Evolutionary conservation across 345 rosid species (phyloP), one percentile per base, ranked within the genome.

Genomic region (Eucalyptus marginata): DNA sequence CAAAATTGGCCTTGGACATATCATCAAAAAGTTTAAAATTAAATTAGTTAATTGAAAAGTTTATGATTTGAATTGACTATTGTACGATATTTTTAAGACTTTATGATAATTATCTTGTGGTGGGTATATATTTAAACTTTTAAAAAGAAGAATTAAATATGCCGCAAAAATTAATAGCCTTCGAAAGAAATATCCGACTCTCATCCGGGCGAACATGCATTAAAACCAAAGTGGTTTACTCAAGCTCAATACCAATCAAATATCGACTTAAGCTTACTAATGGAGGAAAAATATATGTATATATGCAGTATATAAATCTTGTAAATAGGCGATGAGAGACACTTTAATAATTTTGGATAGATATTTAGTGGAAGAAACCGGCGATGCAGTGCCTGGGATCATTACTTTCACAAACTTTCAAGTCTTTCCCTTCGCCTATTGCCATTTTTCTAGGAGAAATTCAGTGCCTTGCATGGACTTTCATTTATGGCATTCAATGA

Each of bases 41-140:
- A n/a, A n/a, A 64, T 13, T 64, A 64, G 20, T n/a, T n/a, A 64
- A 64, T 13, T 64, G 10, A n/a, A 64, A 64, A 64, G 0, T 64
- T 64, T 64, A n/a, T 31, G 5, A 13, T 7, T 7, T n/a, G 3
- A 64, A 64, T 64, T 64, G 2, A 1, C 3, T 1, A 0, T 2
- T 64, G 8, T n/a, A n/a, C 1, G 2, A n/a, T 64, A n/a, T 4
- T 5, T n/a, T n/a, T n/a, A n/a, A 13, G 36, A 64, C 9, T 64
- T n/a, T 13, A 14, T 64, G 2, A 64, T 3, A 13, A 64, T 14
- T 64, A 7, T n/a, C 76, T 20, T 4, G 1, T 7, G 76, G 36
- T 64, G 76, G 10, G 36, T 29, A 64, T 64, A n/a, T 29, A 64
- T 14, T 64, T 64, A 33, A n/a, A 14, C 40, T n/a, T 29, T 64